phyloP scores from a whole-genome alignment of 306 rosid species.

The Rosa rugosa region DNA sequence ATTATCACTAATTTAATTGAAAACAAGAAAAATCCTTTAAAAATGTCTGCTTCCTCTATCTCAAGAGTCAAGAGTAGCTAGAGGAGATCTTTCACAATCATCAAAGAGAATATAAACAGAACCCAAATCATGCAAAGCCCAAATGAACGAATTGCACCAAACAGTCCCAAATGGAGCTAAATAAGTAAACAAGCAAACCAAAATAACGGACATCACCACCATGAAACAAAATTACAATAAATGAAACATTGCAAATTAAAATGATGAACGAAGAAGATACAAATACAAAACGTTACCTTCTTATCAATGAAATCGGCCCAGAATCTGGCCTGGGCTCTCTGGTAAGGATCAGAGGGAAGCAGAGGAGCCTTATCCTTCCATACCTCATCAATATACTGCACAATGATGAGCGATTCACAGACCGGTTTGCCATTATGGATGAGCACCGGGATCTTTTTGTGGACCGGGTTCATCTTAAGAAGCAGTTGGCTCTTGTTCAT shows the following conservation, averaged over 20 bases:
- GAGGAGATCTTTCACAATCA: not conserved
- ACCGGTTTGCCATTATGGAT: constrained; percentile 54
- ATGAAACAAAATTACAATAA: not conserved
- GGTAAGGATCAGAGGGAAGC: constrained; percentile 43
- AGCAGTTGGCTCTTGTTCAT: constrained; percentile 44
- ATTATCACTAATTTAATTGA: not conserved
- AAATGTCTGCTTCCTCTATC: not conserved
- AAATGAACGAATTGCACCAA: not conserved
- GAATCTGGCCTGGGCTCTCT: constrained; percentile 44
- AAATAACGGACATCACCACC: not conserved
- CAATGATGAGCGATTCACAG: constrained; percentile 42
- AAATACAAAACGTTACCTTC: constrained; percentile 30
- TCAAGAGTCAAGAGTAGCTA: not conserved
- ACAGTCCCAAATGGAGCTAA: not conserved
- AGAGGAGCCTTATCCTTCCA: constrained; percentile 36
- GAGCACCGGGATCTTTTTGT: constrained; percentile 57
- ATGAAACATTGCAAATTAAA: not conserved
- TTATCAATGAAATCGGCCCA: constrained; percentile 46
- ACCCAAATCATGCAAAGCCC: not conserved
- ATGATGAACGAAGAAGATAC: not conserved
- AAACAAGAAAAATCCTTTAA: not conserved
- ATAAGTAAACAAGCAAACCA: not conserved
- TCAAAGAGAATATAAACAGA: not conserved
- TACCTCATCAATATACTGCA: constrained; percentile 44
- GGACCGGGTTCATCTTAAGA: constrained; percentile 54